A percentile compares a stretch with the other conserved stretches of the same genome.
These are phyloP conservation scores for Trichoderma sp. DNA, from an alignment of 2,329 filamentous ascomycete genomes.

Conservation along the genomic window DNA sequence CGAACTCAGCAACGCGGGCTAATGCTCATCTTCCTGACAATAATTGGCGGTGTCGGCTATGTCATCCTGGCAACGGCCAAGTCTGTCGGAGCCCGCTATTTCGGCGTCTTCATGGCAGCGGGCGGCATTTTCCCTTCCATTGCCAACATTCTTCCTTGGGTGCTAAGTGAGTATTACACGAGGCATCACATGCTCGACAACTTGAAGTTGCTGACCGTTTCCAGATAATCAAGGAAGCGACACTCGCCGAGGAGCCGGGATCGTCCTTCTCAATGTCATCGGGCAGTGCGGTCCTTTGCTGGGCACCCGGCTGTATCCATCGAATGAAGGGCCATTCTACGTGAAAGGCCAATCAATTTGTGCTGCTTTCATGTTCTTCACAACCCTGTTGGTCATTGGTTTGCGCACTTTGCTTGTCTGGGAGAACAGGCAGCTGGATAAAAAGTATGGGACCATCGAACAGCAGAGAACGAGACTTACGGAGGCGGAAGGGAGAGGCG, in stretches of 20 bases:
- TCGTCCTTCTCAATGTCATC: slow-evolving; percentile 74
- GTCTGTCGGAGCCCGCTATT: slow-evolving; percentile 40
- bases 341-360: slow-evolving; percentile 34
- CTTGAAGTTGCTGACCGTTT: neutral
- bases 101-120: slow-evolving; percentile 43
- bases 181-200: no score
- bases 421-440: slow-evolving; percentile 32
- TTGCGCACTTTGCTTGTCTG: slow-evolving; percentile 29
- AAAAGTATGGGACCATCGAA: slow-evolving; percentile 18
- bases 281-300: slow-evolving; percentile 72
- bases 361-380: slow-evolving; percentile 34
- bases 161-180: slow-evolving; percentile 26
- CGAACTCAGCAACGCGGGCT: slow-evolving; percentile 41
- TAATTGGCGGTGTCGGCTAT: slow-evolving; percentile 40
- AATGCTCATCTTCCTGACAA: slow-evolving; percentile 36
- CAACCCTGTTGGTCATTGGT: slow-evolving; percentile 28
- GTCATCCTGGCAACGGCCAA: slow-evolving; percentile 33
- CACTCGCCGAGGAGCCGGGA: slow-evolving; percentile 67
- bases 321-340: slow-evolving; percentile 57
- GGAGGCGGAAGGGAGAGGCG: neutral
- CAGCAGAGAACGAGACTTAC: slow-evolving; percentile 18
- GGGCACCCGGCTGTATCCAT: slow-evolving; percentile 62
- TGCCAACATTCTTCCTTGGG: slow-evolving; percentile 33
- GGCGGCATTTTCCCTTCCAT: slow-evolving; percentile 39
- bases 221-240: slow-evolving; percentile 74